A percentile compares a stretch with the other conserved stretches of the same genome.
Conservation (phyloP, 306 rosid species). For the Prinsepia uniflora region DNA sequence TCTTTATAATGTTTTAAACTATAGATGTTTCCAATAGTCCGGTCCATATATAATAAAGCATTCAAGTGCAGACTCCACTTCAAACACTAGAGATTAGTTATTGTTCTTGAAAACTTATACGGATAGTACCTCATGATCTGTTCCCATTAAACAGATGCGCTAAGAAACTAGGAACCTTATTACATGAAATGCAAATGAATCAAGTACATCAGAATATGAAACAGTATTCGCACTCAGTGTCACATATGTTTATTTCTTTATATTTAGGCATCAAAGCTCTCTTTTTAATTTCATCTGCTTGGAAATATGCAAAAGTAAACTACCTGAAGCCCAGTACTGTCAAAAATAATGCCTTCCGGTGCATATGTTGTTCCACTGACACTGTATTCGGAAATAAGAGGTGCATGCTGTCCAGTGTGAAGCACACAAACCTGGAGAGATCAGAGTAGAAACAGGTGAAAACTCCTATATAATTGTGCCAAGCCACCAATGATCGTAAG, state of each 20-base stretch:
- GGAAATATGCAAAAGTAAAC: slow-evolving; percentile 2
- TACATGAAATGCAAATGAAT: not conserved
- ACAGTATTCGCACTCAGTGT: not conserved
- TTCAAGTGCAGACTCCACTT: not conserved
- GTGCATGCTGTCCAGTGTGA: slow-evolving; percentile 56
- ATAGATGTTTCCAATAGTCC: too few species aligned
- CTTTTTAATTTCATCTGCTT: not conserved
- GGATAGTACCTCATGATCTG: not conserved
- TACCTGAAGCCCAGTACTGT: slow-evolving; percentile 69
- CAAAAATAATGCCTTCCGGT: slow-evolving; percentile 79
- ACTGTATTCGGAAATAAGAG: slow-evolving; percentile 66
- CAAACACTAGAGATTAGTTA: not conserved
- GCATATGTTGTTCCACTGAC: slow-evolving; percentile 91
- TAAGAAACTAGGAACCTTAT: not conserved
- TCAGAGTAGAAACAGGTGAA: slow-evolving; percentile 21
- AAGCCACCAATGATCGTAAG: not conserved
- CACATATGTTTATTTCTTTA: not conserved
- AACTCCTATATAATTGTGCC: not conserved
- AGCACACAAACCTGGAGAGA: slow-evolving; percentile 76
- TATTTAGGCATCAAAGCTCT: not conserved
- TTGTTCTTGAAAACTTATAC: not conserved
- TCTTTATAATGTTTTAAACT: too few species aligned
- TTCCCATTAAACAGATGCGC: not conserved
- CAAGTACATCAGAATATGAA: not conserved
- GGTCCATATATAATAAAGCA: too few species aligned